These are phyloP conservation scores for Euptelea pleiosperma DNA, from an alignment of 164 flowering plant species.

Conservation along the genomic window DNA sequence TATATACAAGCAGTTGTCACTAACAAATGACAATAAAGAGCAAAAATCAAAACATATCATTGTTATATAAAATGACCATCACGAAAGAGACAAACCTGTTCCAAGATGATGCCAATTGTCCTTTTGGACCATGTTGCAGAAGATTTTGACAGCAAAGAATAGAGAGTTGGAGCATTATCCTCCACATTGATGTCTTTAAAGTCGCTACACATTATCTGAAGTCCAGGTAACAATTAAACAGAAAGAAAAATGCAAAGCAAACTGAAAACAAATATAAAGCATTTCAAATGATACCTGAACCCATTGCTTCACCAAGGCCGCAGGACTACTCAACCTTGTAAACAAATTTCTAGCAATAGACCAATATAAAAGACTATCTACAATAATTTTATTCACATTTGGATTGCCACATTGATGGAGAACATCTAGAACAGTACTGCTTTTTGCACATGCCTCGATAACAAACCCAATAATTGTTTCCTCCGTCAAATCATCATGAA, in stretches of 20 bases:
- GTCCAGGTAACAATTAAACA: slow-evolving; percentile 19
- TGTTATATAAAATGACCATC: not conserved
- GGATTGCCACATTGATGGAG: slow-evolving; percentile 47
- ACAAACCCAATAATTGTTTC: slow-evolving; percentile 42
- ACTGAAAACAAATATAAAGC: not conserved
- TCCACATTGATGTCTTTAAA: slow-evolving; percentile 25
- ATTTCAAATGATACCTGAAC: slow-evolving; percentile 60
- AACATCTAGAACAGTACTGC: slow-evolving; percentile 56
- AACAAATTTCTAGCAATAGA: slow-evolving; percentile 39
- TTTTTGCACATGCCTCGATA: slow-evolving; percentile 51
- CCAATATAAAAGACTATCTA: slow-evolving; percentile 57
- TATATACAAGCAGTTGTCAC: not conserved
- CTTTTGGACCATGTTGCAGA: slow-evolving; percentile 32
- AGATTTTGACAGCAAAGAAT: slow-evolving; percentile 41
- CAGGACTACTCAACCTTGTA: slow-evolving; percentile 45
- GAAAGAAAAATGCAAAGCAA: slow-evolving; percentile 7
- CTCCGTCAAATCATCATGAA: slow-evolving; percentile 38
- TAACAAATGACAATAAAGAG: not conserved
- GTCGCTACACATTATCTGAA: slow-evolving; percentile 53
- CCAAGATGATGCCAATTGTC: slow-evolving; percentile 47
- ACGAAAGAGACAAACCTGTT: slow-evolving; percentile 54
- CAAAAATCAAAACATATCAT: not conserved
- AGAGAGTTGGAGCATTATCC: slow-evolving; percentile 33
- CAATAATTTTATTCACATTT: slow-evolving; percentile 30
- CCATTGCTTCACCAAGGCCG: slow-evolving; percentile 67